phyloP scores from a whole-genome alignment of 257 asterid species.

The Salvia miltiorrhiza region DNA sequence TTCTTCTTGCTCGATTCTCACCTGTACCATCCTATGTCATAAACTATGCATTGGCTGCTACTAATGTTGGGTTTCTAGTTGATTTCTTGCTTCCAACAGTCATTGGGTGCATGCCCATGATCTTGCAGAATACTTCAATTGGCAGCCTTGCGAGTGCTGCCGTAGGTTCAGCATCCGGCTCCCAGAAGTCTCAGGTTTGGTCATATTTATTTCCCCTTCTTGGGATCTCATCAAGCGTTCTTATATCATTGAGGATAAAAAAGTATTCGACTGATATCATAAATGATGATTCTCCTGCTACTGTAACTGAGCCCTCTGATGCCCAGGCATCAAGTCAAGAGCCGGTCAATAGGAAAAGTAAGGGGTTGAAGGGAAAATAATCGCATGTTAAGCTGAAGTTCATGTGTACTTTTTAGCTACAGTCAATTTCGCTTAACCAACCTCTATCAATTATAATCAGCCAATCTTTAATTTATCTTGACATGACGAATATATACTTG shows the following conservation, averaged over 20 bases:
- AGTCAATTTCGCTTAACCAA: not conserved
- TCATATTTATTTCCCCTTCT: conserved; percentile 76
- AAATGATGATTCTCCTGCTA: conserved; percentile 25
- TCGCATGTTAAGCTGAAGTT: not conserved
- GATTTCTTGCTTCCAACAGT: conserved; percentile 92
- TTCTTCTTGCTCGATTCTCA: conserved; percentile 94
- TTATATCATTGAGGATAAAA: conserved; percentile 78
- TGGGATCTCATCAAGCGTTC: conserved; percentile 79
- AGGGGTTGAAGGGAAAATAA: conserved; percentile 33
- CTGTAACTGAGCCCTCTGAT: conserved; percentile 6
- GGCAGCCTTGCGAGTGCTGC: conserved; percentile 98
- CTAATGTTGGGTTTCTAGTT: conserved; percentile 57
- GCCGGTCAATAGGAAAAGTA: conserved; percentile 19
- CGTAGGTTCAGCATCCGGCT: conserved; percentile 71
- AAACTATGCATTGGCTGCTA: conserved; percentile 91
- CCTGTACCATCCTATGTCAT: conserved; percentile 92
- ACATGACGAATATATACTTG: not conserved
- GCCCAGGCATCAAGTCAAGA: conserved; percentile 24
- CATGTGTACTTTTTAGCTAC: not conserved
- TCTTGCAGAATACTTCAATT: conserved; percentile 87
- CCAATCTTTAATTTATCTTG: not conserved
- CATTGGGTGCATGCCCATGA: conserved; percentile 92
- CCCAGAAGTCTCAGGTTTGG: conserved; percentile 50
- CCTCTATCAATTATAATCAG: not conserved
- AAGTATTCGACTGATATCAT: conserved; percentile 60